Evolutionary conservation across 768 basidiomycete genomes (phyloP).

Genomic region (Phylloporus sp.): DNA sequence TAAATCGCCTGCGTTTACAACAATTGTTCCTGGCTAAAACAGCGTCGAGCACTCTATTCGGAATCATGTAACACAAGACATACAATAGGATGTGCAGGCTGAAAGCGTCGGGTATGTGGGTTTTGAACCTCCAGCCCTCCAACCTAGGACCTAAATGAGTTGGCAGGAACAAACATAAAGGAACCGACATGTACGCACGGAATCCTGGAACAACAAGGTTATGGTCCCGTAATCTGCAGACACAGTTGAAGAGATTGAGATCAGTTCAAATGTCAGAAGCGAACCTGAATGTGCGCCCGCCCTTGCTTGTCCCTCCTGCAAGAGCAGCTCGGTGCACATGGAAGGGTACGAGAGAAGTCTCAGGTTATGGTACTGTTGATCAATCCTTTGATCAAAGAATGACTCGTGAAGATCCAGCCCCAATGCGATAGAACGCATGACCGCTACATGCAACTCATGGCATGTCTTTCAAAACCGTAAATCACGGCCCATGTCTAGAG

Average conservation of each 20-base stretch:
- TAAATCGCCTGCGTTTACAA: constrained; percentile 80
- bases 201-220: constrained; percentile 78
- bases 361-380: constrained; percentile 78
- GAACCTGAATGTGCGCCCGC: constrained; percentile 79
- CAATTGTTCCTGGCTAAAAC: constrained; percentile 69
- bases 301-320: constrained; percentile 65
- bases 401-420: constrained; percentile 68
- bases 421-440: constrained; percentile 85
- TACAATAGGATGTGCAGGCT: constrained; percentile 76
- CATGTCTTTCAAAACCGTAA: constrained; percentile 47
- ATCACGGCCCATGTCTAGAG: neutral
- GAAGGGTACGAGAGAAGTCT: constrained; percentile 79
- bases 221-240: constrained; percentile 74
- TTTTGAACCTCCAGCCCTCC: constrained; percentile 83
- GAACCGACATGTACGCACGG: constrained; percentile 33
- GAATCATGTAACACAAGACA: constrained; percentile 18
- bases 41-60: constrained; percentile 2
- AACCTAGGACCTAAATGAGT: constrained; percentile 38
- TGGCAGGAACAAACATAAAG: neutral
- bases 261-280: neutral
- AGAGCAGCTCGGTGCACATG: constrained; percentile 55
- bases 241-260: neutral
- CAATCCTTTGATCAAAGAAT: constrained; percentile 73
- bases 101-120: constrained; percentile 67
- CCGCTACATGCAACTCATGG: constrained; percentile 66